Base-by-base conservation (phyloP, 768 basidiomycete species). In the Auriscalpium vulgare region DNA sequence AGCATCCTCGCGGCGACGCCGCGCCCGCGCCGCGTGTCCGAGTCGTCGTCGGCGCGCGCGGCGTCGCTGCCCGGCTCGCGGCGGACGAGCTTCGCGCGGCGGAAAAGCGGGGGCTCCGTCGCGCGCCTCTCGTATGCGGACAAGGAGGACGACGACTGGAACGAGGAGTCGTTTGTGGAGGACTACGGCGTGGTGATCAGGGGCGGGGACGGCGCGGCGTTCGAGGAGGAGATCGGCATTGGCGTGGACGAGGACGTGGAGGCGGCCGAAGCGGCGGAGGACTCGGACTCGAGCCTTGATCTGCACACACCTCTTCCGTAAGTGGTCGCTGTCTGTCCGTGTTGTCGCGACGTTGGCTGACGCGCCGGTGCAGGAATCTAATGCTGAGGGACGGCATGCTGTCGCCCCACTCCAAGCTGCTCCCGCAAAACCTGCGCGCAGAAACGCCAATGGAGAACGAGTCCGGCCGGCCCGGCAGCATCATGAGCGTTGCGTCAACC, bases 351-450 rank as follows among this genome's bases (percentile, higher is more conserved):
- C 14, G 5, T 49, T 55, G 50, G 16, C 14, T 16, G 29, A 16
- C 11, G 16, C 54, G 21, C 23, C 37, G 23, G 23, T 19, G 48
- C 56, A 74, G 73, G 40, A 69, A 70, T 48, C 63, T 75, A 17
- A 74, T 75, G 72, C 63, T 75, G 16, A 66, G 68, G 16, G 68
- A 71, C 38, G 74, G 74, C 17, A 60, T 75, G 60, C 64, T 75
- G 40, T 74, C 72, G 0, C 72, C 73, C 5, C 57, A 69, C 47
- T 75, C 74, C n/a, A 75, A 74, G 50, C 54, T 74, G 21, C 65
- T 75, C 29, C 63, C 68, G 1, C 67, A 68, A 50, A 45, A 59
- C 55, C 9, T 60, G 58, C 21, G 56, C 49, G 35, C 47, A 21
- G 59, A 61, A 34, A 36, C 59, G 8, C 53, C 53, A 17, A 53